Evolutionary conservation across 2,329 filamentous ascomycete genomes (phyloP), one percentile per base, ranked within the genome.

Genomic region (Aspergillus sp.): DNA sequence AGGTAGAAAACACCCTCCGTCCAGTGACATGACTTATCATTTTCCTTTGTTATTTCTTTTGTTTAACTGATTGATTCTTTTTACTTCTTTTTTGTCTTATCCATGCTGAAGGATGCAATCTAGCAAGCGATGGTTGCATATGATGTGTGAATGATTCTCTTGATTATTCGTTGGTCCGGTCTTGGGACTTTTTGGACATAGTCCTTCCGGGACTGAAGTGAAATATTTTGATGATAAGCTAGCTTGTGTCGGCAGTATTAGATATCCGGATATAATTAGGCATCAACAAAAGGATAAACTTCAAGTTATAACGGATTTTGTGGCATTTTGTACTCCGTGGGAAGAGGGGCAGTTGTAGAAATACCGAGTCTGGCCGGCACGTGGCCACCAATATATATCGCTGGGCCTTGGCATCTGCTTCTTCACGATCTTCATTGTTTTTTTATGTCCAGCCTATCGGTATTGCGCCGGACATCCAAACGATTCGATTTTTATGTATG

Each of bases 1-100:
- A 79, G 82, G 61, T 86, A 46, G 35, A 19, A 19, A n/a, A 23
- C 22, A 13, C 25, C 37, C 47, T 17, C 37, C n/a, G 13, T 20
- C 23, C 46, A 47, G 15, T 44, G 37, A 49, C 23, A 50, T 48
- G 45, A 49, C 44, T 10, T 4, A 41, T 46, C 13, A 38, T 59
- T 63, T 55, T 53, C 49, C 54, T 59, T 62, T 53, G 57, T 48
- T 32, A 30, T 51, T 58, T 51, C 50, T 45, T 60, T 56, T 60
- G 51, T 58, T 52, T 50, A 6, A 37, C 33, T 30, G 10, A 12
- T 10, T 30, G 25, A 39, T 39, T 19, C 48, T 49, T 45, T 50
- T 46, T 32, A 48, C 46, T 51, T 54, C 46, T 44, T 59, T 51
- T 44, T 50, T 50, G 47, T 51, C 39, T 32, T 53, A 37, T 44